Conservation (phyloP, 2,329 filamentous ascomycete genomes). For the Elsinoe perseae region DNA sequence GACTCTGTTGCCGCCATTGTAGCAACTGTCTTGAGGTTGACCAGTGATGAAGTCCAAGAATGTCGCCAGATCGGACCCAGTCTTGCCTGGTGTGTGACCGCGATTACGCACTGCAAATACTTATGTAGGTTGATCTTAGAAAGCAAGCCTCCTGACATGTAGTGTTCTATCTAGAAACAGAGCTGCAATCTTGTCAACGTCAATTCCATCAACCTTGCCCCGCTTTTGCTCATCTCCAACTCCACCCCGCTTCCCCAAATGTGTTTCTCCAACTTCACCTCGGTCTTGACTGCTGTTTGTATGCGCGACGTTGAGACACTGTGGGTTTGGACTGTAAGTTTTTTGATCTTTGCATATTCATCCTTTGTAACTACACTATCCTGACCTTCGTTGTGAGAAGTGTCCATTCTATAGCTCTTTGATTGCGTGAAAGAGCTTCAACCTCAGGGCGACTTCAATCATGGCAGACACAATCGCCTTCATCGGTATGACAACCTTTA, state of each 20-base stretch:
- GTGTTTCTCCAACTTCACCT: constrained; percentile 1
- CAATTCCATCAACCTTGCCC: background rate
- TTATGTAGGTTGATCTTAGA: background rate
- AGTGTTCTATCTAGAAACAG: background rate
- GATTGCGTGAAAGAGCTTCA: too few species aligned
- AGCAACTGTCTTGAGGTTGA: too few species aligned
- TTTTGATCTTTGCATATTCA: background rate
- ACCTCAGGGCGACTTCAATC: background rate
- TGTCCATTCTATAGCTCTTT: too few species aligned
- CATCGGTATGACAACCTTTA: background rate
- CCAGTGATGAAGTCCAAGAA: background rate
- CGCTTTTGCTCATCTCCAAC: constrained; percentile 1
- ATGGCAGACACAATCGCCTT: constrained; percentile 11
- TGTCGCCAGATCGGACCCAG: background rate
- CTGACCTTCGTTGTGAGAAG: too few species aligned
- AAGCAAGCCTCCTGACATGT: background rate
- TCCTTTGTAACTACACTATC: background rate
- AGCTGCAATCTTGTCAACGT: background rate
- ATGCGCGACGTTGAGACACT: background rate
- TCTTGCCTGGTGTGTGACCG: background rate
- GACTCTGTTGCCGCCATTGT: background rate
- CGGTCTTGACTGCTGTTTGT: background rate
- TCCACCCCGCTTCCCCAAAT: constrained; percentile 4
- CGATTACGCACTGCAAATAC: background rate
- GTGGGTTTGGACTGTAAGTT: background rate